Evolutionary conservation across 495 filamentous ascomycete species (phyloP), one percentile per base, ranked within the genome.

Genomic region (Penicillium ochrochloron): DNA sequence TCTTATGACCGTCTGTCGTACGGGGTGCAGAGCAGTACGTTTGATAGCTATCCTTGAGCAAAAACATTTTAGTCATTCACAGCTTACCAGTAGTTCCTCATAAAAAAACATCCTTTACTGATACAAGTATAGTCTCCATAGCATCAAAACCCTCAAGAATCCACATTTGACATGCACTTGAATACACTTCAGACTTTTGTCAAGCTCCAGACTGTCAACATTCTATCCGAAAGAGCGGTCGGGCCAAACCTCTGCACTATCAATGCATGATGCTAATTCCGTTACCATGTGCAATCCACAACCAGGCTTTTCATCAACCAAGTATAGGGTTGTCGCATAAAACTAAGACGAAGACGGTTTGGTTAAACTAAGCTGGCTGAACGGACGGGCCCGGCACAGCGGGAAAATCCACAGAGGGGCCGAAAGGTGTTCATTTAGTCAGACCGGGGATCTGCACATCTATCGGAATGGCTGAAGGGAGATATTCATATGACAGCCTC

Each of bases 321-420:
- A 51, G 23, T 15, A 27, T 51, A 27, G 25, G 48, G 2, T 29
- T 17, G 48, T 29, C 23, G 48, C 48, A 29, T 51, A 15, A 29
- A 14, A 19, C 48, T 29, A 51, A 6, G 48, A 51, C 23, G 23
- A 51, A 29, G 48, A 51, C 25, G 15, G 48, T 31, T 52, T 52
- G 25, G 48, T 27, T 52, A n/a, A 52, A 29, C 15, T 15, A 23
- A 31, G 0, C 21, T 29, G 48, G 48, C 48, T 52, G 48, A 7
- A 52, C 23, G 48, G 27, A 31, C 14, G 25, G 48, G 48, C 25
- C 48, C 27, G 48, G 48, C 25, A 52, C 25, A n/a, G 27, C 27
- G 48, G 48, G 48, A 52, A 52, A 52, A 48, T 48, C 19, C 44
- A 12, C 42, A 44, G n/a, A 9, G 46, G 23, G 46, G 46, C 23